These are phyloP conservation scores for Rhypophila decipiens DNA, from an alignment of 495 filamentous ascomycete species.

Conservation along the genomic window DNA sequence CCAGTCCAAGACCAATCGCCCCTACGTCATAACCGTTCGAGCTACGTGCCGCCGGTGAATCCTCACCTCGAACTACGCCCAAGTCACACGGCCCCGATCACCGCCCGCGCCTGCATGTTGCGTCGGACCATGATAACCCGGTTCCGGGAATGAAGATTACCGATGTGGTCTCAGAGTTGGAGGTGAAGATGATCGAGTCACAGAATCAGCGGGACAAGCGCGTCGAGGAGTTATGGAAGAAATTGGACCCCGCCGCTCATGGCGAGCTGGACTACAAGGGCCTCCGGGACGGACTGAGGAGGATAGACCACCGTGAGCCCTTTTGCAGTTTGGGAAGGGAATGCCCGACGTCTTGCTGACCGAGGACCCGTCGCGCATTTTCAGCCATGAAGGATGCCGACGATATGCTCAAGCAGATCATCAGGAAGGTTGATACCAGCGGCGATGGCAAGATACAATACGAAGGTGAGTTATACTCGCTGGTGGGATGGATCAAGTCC, in stretches of 20 bases:
- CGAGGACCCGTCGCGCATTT: not conserved
- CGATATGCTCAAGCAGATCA: conserved; percentile 70
- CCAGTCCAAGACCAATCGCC: not conserved
- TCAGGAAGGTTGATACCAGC: conserved; percentile 75
- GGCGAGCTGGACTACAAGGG: conserved; percentile 77
- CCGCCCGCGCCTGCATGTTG: conserved; percentile 2
- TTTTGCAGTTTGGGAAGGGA: not conserved
- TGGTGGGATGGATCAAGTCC: not conserved
- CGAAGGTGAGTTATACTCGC: conserved; percentile 49
- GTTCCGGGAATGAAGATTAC: conserved; percentile 32
- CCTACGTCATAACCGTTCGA: conserved; percentile 13
- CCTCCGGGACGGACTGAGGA: conserved; percentile 74
- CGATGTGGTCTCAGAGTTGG: conserved; percentile 36
- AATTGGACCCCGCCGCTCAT: conserved; percentile 66
- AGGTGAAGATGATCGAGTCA: conserved; percentile 51
- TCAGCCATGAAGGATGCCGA: conserved; percentile 92
- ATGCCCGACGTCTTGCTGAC: conserved; percentile 17
- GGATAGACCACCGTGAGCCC: conserved; percentile 85
- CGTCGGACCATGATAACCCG: conserved; percentile 27
- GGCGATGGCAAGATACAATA: conserved; percentile 87
- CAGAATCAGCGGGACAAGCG: conserved; percentile 68
- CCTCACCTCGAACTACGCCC: not conserved
- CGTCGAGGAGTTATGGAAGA: conserved; percentile 72
- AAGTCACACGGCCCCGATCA: not conserved
- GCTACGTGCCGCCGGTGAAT: not conserved